phyloP scores from a whole-genome alignment of 129 eudicot genomes.

The Flaveria ramosissima region DNA sequence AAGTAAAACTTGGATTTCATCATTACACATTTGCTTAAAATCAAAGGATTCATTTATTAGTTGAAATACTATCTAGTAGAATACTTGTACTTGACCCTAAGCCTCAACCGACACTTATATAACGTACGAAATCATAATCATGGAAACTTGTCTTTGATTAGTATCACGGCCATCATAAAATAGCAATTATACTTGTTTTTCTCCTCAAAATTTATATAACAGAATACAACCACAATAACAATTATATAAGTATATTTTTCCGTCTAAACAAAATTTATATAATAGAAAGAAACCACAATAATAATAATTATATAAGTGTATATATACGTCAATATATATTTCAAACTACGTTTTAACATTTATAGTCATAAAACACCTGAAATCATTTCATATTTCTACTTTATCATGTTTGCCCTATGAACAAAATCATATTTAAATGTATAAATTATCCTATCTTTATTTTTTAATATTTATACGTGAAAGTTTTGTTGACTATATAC shows the following conservation, averaged over 20 bases:
- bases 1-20: conserved; percentile 30
- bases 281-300: no score
- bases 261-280: no score
- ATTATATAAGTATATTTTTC: no score
- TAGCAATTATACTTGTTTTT: neutral
- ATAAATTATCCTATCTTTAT: no score
- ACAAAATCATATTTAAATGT: no score
- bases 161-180: conserved; percentile 1
- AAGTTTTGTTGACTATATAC: neutral
- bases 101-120: conserved; percentile 29
- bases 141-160: conserved; percentile 26
- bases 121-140: conserved; percentile 9
- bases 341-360: no score
- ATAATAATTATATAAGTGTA: no score
- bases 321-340: no score
- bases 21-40: conserved; percentile 34
- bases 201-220: neutral
- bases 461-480: no score
- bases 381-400: neutral
- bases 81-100: conserved; percentile 22
- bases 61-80: neutral
- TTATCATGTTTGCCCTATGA: neutral
- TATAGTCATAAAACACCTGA: neutral
- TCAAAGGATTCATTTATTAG: conserved; percentile 31
- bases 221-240: neutral